A percentile compares a stretch with the other conserved stretches of the same genome.
These are phyloP conservation scores for Melaleuca alternifolia DNA, from an alignment of 345 rosid species.

Conservation along the genomic window DNA sequence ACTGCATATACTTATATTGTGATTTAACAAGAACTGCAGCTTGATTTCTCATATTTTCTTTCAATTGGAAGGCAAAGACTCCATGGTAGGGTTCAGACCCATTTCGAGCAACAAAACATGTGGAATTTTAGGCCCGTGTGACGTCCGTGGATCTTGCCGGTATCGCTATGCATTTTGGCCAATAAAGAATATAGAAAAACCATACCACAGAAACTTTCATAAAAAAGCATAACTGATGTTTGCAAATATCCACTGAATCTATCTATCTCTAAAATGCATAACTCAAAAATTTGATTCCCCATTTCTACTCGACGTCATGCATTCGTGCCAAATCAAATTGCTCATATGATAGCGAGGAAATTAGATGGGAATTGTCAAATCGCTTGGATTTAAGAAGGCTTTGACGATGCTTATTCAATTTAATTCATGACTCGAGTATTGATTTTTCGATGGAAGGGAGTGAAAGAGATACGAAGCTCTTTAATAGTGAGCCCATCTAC, in stretches of 20 bases:
- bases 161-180: fast-evolving
- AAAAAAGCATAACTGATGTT: not conserved
- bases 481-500: not conserved
- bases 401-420: not conserved
- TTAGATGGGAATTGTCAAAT: not conserved
- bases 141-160: no score
- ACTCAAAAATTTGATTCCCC: not conserved
- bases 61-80: no score
- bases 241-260: not conserved
- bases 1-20: no score
- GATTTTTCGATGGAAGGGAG: not conserved
- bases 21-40: no score
- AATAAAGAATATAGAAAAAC: fast-evolving
- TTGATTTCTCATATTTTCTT: no score
- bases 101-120: no score
- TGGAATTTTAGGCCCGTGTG: no score
- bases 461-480: not conserved
- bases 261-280: not conserved
- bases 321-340: not conserved
- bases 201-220: not conserved
- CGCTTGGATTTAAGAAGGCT: not conserved
- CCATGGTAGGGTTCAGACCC: no score
- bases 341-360: fast-evolving
- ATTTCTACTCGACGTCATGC: not conserved
- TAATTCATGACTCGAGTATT: not conserved